Evolutionary conservation across 2,329 filamentous ascomycete genomes (phyloP).

Genomic region (Ophiognomonia clavigignenti-juglandacearum): DNA sequence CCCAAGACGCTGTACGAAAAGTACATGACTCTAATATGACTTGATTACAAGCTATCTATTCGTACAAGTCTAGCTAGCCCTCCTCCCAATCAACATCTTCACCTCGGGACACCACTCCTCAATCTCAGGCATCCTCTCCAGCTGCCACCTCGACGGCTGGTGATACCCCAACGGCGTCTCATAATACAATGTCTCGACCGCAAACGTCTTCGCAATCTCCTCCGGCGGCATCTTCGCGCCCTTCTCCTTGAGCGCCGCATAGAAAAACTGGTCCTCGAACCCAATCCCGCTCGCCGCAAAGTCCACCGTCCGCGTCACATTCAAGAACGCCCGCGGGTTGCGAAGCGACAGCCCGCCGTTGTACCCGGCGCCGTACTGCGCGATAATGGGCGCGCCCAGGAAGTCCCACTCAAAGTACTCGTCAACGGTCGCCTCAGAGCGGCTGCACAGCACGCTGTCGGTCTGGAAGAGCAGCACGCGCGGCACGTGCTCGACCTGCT

Average conservation of each 20-base stretch:
- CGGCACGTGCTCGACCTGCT: constrained; percentile 23
- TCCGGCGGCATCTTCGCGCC: constrained; percentile 22
- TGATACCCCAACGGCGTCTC: constrained; percentile 26
- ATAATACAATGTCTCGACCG: constrained; percentile 26
- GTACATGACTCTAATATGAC: no score
- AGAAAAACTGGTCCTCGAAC: constrained; percentile 30
- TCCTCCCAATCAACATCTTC: constrained; percentile 15
- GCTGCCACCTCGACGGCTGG: constrained; percentile 18
- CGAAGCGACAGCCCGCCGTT: constrained; percentile 30
- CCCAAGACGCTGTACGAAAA: no score
- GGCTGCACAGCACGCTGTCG: constrained; percentile 29
- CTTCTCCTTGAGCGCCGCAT: constrained; percentile 21
- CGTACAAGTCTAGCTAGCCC: not conserved
- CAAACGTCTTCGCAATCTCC: constrained; percentile 22
- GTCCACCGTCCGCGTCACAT: constrained; percentile 18
- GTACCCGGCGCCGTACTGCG: constrained; percentile 21
- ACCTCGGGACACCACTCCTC: constrained; percentile 17
- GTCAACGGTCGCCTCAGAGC: constrained; percentile 22
- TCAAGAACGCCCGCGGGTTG: constrained; percentile 23
- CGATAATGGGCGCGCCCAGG: constrained; percentile 26
- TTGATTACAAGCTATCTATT: no score
- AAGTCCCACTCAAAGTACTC: constrained; percentile 29
- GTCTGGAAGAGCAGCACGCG: constrained; percentile 29
- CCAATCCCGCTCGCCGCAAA: constrained; percentile 17
- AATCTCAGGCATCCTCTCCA: constrained; percentile 6